These are phyloP conservation scores for Ogataea ganodermae DNA, from an alignment of 805 yeast genomes.

Conservation along the genomic window DNA sequence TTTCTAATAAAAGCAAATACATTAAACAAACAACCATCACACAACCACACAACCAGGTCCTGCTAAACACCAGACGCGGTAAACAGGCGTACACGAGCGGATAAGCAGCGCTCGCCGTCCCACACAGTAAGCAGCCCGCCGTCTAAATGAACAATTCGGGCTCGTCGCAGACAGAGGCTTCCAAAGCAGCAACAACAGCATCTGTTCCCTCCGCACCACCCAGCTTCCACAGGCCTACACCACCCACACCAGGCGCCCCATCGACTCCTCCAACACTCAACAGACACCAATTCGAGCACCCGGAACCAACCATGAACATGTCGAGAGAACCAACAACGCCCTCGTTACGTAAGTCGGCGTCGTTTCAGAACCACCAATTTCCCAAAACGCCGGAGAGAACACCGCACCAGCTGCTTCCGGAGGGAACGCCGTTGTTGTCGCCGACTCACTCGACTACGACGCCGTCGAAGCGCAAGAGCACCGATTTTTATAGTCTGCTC, in stretches of 20 bases:
- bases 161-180: constrained; percentile 4
- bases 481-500: constrained; percentile 38
- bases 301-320: background rate
- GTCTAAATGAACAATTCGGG: constrained; percentile 6
- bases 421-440: constrained; percentile 37
- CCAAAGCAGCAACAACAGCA: constrained; percentile 3
- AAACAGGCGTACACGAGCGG: background rate
- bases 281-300: background rate
- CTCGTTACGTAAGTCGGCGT: constrained; percentile 23
- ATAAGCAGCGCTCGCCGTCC: background rate
- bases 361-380: constrained; percentile 24
- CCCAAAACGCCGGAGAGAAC: constrained; percentile 36
- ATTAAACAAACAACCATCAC: background rate
- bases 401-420: constrained; percentile 30
- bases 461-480: constrained; percentile 35
- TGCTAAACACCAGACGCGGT: background rate
- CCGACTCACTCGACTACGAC: constrained; percentile 31
- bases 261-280: constrained; percentile 2
- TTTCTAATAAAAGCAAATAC: constrained; percentile 2
- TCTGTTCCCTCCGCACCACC: background rate
- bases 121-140: background rate
- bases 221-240: background rate
- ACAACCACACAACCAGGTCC: background rate
- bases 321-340: constrained; percentile 31
- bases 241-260: background rate